Percentiles rank a stretch among this genome's conserved stretches.
Evolutionary conservation across 495 filamentous ascomycete species (phyloP).

Genomic region (Xylaria bambusicola): DNA sequence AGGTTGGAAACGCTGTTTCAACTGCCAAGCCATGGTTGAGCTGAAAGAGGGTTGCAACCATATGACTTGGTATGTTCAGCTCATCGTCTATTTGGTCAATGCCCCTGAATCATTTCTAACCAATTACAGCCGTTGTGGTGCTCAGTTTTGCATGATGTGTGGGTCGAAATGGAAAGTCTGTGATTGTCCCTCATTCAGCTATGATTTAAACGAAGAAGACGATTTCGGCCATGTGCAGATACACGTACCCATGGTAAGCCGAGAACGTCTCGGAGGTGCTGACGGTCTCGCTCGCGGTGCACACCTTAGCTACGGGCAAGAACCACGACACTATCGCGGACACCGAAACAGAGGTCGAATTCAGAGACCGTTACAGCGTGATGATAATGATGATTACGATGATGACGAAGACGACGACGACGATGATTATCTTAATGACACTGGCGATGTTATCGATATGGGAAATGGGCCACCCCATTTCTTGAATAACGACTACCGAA

Average conservation of each 20-base stretch:
- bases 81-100: neutral
- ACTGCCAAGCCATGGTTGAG: constrained; percentile 75
- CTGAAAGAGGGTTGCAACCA: constrained; percentile 81
- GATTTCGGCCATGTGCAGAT: constrained; percentile 59
- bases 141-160: constrained; percentile 83
- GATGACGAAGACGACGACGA: constrained; percentile 45
- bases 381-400: constrained; percentile 43
- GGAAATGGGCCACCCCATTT: constrained; percentile 46
- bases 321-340: constrained; percentile 54
- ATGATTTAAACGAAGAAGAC: constrained; percentile 60
- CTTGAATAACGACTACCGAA: constrained; percentile 49
- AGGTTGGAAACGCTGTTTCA: constrained; percentile 77
- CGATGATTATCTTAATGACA: constrained; percentile 40
- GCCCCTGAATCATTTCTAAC: constrained; percentile 14
- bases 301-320: constrained; percentile 48
- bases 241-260: constrained; percentile 39
- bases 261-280: constrained; percentile 25
- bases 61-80: constrained; percentile 69
- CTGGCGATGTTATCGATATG: constrained; percentile 39
- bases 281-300: constrained; percentile 20
- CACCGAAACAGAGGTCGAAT: constrained; percentile 58
- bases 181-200: constrained; percentile 78
- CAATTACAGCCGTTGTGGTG: constrained; percentile 64
- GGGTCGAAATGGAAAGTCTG: constrained; percentile 79
- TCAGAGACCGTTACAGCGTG: constrained; percentile 50